Conservation (phyloP, 2,329 filamentous ascomycete species). For the Pseudopyrenochaeta lycopersici region DNA sequence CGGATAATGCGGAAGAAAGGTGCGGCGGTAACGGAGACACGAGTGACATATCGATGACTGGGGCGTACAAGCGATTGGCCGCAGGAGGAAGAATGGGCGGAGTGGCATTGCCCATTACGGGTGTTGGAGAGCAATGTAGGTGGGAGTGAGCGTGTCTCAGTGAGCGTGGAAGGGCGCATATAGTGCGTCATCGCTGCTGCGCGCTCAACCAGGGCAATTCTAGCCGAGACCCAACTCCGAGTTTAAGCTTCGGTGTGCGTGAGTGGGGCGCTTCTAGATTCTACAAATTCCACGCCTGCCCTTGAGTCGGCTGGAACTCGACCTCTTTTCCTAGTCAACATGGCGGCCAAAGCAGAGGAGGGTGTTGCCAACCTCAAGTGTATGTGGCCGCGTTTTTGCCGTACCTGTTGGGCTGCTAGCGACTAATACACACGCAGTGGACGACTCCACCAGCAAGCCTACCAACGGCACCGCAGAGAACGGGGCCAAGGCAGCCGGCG, state of each 20-base stretch:
- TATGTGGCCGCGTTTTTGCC: conserved; percentile 24
- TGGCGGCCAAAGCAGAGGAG: conserved; percentile 50
- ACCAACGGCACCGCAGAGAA: conserved; percentile 39
- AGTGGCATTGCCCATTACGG: conserved; percentile 40
- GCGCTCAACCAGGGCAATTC: conserved; percentile 16
- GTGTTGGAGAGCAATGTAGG: conserved; percentile 2
- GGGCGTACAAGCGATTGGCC: conserved; percentile 12
- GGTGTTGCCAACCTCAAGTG: conserved; percentile 50
- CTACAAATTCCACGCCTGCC: conserved; percentile 24
- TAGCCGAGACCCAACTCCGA: conserved; percentile 13
- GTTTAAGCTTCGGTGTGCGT: conserved; percentile 8
- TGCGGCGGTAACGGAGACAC: conserved; percentile 13
- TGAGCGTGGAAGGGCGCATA: conserved; percentile 17
- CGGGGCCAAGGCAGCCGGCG: conserved; percentile 51
- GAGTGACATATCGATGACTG: conserved; percentile 25
- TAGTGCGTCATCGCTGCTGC: conserved; percentile 38
- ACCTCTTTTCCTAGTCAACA: conserved; percentile 26
- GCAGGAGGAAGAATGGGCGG: conserved; percentile 23
- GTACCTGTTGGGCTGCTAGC: background rate
- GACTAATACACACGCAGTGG: conserved; percentile 39
- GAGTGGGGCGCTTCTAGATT: conserved; percentile 16
- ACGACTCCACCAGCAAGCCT: conserved; percentile 44
- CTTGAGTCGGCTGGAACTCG: conserved; percentile 5
- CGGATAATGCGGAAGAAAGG: conserved; percentile 9
- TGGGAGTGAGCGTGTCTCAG: conserved; percentile 3